Conservation (phyloP, 2,329 filamentous ascomycete species). For the Fusarium hainanense region DNA sequence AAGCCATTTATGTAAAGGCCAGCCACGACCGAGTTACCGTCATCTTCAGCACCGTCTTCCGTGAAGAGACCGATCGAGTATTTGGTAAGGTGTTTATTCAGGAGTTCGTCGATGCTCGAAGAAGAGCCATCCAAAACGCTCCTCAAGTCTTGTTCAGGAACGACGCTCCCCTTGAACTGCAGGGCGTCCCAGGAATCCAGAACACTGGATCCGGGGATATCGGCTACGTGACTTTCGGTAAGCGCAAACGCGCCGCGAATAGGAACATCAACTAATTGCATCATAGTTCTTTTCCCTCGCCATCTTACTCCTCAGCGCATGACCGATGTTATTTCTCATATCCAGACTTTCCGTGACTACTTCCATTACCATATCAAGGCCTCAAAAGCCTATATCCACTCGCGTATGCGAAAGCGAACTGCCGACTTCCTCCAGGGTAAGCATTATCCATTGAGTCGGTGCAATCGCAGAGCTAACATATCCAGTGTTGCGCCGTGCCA, state of each 20-base stretch:
- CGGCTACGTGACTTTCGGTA: constrained; percentile 98
- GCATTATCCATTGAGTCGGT: constrained; percentile 38
- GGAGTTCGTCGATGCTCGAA: constrained; percentile 96
- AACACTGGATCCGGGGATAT: constrained; percentile 83
- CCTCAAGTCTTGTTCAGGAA: constrained; percentile 97
- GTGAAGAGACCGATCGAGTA: constrained; percentile 96
- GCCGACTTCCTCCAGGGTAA: constrained; percentile 97
- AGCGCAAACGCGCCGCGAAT: not conserved
- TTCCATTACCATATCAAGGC: constrained; percentile 99
- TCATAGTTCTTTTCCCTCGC: constrained; percentile 88
- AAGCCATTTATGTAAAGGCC: constrained; percentile 98
- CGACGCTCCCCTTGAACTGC: constrained; percentile 91
- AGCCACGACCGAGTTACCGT: constrained; percentile 97
- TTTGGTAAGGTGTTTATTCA: constrained; percentile 99
- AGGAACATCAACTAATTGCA: constrained; percentile 32
- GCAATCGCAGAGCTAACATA: constrained; percentile 42
- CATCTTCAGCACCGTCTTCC: constrained; percentile 98
- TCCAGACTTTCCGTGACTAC: constrained; percentile 99
- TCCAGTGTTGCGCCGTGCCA: constrained; percentile 90
- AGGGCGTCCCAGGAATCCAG: constrained; percentile 85
- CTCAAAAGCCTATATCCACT: constrained; percentile 99
- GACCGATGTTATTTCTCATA: constrained; percentile 96
- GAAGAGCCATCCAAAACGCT: constrained; percentile 96
- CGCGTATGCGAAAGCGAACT: constrained; percentile 95
- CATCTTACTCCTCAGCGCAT: constrained; percentile 92